Base-by-base conservation (phyloP, 495 filamentous ascomycete genomes). In the Elaphomyces granulatus region DNA sequence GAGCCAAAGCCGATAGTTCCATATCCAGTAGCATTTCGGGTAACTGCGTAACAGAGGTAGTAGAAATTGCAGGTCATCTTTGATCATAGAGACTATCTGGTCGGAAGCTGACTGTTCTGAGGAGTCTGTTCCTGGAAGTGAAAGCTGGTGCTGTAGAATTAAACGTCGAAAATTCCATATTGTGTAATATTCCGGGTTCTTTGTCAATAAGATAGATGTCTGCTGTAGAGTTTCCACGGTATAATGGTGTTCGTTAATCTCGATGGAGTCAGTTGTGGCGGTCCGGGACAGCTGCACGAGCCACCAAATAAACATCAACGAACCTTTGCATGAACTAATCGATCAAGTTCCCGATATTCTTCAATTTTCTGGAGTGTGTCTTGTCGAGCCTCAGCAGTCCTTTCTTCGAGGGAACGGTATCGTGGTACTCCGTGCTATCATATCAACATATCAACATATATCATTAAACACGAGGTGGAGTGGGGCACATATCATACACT, bases 21-120 rank as follows among this genome's bases (percentile, higher is more conserved):
- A 99, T 32, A 99, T 84, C 87, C 90, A 95, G 66, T 99, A 99
- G 66, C 90, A 96, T 63, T 99, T 99, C 17, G 90, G 92, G 49
- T 74, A 85, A 45, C 84, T 74, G 23, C 75, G 67, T 28, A 96
- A 75, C 9, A 99, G 69, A 2, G 84, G 84, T 28, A 95, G 68
- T 28, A 87, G 73, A 54, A 94, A 90, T 17, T 60, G 55, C 18
- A 96, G 67, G 49, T 98, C 90, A 45, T 63, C 70, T 32, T 77
- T 68, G 55, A 73, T 64, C 44, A 81, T 59, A 21, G 68, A 63
- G 20, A 74, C 61, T 34, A 61, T 52, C 26, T 51, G 32, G 10
- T 47, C 43, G 12, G 38, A 20, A n/a, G 37, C 34, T 31, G 38
- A 30, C 15, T 60, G 53, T 2, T 47, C 28, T 18, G 47, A 48